These are phyloP conservation scores for Capsicum baccatum DNA, from an alignment of 257 asterid species.

Conservation along the genomic window DNA sequence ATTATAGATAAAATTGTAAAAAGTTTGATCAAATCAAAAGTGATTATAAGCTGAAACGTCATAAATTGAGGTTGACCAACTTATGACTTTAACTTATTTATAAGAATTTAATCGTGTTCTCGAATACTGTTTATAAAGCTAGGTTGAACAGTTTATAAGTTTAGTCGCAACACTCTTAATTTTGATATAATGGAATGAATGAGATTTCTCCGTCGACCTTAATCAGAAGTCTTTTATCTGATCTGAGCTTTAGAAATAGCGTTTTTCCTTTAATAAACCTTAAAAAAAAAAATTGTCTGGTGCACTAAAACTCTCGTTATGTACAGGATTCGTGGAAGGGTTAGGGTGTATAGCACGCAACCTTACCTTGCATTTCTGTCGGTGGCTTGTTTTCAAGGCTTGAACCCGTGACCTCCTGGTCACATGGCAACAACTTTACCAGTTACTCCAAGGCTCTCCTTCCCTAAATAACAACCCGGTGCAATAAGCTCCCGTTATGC, in stretches of 20 bases:
- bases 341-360: too few species aligned
- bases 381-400: too few species aligned
- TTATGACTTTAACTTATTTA: neutral
- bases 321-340: too few species aligned
- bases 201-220: accelerated
- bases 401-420: too few species aligned
- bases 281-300: too few species aligned
- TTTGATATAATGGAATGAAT: neutral
- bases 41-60: neutral
- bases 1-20: neutral
- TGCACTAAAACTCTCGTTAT: too few species aligned
- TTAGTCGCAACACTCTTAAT: neutral
- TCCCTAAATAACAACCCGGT: too few species aligned
- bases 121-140: neutral
- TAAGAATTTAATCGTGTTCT: neutral
- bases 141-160: neutral
- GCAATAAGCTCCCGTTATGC: too few species aligned
- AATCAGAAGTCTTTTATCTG: neutral
- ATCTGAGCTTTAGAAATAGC: neutral
- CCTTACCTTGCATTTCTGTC: too few species aligned
- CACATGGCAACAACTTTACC: too few species aligned
- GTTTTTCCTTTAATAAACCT: neutral
- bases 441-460: too few species aligned
- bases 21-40: accelerated
- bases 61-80: neutral